phyloP scores from a whole-genome alignment of 2,329 filamentous ascomycete genomes.

The Trichoderma hamatum region DNA sequence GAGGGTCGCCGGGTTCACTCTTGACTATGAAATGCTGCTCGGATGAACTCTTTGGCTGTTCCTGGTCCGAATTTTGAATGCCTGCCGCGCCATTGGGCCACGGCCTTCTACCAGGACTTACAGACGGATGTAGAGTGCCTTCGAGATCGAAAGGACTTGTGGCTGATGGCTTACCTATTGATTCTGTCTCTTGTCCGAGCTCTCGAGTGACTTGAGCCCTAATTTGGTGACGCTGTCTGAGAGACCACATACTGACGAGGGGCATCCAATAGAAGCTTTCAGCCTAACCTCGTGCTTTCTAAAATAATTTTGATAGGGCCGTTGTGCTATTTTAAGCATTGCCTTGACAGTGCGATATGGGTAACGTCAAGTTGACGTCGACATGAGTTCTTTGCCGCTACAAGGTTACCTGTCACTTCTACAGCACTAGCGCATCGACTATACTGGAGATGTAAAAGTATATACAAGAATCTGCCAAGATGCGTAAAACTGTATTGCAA shows the following conservation, averaged over 20 bases:
- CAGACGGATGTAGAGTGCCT: neutral
- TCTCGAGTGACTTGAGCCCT: neutral
- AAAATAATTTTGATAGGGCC: neutral
- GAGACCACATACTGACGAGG: neutral
- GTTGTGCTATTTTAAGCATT: neutral
- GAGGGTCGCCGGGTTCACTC: conserved; percentile 36
- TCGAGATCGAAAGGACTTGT: neutral
- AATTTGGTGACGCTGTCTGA: conserved; percentile 9
- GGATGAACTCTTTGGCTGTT: neutral
- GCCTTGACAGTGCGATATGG: neutral
- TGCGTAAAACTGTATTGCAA: neutral
- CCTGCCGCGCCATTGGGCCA: neutral
- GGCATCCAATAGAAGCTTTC: neutral
- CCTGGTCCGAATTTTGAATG: neutral
- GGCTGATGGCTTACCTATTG: neutral
- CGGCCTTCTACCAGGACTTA: neutral
- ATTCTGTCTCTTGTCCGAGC: neutral
- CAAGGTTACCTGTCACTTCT: neutral
- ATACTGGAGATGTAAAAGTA: neutral
- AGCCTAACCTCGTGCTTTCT: neutral
- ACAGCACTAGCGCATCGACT: neutral
- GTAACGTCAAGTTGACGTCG: conserved; percentile 13
- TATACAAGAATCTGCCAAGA: neutral
- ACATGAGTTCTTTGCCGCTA: neutral
- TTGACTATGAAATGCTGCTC: neutral